Evolutionary conservation across 441 rosid species (phyloP).

Genomic region (Arabidopsis hybrid): DNA sequence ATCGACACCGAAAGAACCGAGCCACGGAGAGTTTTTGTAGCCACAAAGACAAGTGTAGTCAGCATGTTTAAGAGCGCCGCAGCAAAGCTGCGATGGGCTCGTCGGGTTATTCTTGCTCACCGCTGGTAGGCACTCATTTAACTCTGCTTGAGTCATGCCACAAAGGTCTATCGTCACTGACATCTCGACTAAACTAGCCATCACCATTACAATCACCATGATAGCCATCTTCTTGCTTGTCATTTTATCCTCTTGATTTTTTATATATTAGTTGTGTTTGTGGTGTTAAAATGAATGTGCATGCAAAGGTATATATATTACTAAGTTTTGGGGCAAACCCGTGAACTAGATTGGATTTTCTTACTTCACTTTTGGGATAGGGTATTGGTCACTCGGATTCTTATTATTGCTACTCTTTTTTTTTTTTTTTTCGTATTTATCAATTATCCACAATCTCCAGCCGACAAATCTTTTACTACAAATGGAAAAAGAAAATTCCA

Average conservation of each 20-base stretch:
- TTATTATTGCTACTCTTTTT: too few relatives aligned
- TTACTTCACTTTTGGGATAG: conserved; percentile 6
- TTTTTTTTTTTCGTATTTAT: too few relatives aligned
- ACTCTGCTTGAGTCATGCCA: conserved; percentile 53
- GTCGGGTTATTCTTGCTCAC: conserved; percentile 51
- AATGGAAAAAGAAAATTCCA: too few relatives aligned
- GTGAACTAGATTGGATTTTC: conserved; percentile 22
- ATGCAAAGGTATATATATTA: conserved; percentile 18
- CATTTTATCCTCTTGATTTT: conserved; percentile 32
- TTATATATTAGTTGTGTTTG: conserved; percentile 4
- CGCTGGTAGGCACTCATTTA: conserved; percentile 61
- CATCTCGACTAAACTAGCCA: conserved; percentile 26
- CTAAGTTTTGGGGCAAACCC: conserved; percentile 10
- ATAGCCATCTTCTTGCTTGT: conserved; percentile 15
- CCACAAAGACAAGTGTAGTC: conserved; percentile 66
- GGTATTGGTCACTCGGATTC: not conserved
- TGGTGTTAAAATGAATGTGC: conserved; percentile 16
- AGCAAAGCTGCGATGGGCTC: conserved; percentile 56
- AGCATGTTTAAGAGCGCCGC: conserved; percentile 55
- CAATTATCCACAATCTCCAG: too few relatives aligned
- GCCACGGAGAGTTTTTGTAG: conserved; percentile 53
- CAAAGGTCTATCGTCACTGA: conserved; percentile 51
- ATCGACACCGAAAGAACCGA: conserved; percentile 67
- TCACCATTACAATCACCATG: not conserved
- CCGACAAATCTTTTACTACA: too few relatives aligned